These are phyloP conservation scores for Fusarium chaquense DNA, from an alignment of 2,329 filamentous ascomycete species.

Conservation along the genomic window DNA sequence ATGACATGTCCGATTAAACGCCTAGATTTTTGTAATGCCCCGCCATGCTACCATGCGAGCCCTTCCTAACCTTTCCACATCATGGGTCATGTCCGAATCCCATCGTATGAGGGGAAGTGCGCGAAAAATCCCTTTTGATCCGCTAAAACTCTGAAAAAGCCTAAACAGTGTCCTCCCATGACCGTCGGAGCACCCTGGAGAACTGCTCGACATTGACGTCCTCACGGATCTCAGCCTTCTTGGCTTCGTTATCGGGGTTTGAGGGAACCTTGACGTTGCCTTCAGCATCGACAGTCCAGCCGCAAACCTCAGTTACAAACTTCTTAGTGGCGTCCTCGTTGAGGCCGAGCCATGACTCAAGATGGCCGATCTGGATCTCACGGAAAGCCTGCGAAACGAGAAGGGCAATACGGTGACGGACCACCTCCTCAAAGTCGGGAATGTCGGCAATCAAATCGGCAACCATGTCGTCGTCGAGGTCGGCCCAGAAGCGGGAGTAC, in stretches of 20 bases:
- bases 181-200: constrained; percentile 80
- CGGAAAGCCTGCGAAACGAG: constrained; percentile 86
- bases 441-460: constrained; percentile 96
- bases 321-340: constrained; percentile 76
- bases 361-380: constrained; percentile 74
- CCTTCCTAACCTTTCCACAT: constrained; percentile 42
- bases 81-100: constrained; percentile 49
- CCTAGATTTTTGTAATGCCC: constrained; percentile 50
- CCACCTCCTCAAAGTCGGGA: constrained; percentile 91
- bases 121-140: constrained; percentile 36
- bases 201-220: constrained; percentile 94
- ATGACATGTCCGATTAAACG: constrained; percentile 55
- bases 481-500: constrained; percentile 93
- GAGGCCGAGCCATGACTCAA: constrained; percentile 82
- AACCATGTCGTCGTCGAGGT: constrained; percentile 94
- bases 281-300: constrained; percentile 81
- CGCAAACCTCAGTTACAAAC: constrained; percentile 86
- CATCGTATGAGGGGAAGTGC: constrained; percentile 39
- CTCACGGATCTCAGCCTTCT: constrained; percentile 94
- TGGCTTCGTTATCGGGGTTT: constrained; percentile 98
- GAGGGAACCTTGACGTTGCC: constrained; percentile 79
- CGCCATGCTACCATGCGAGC: constrained; percentile 50
- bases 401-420: constrained; percentile 89
- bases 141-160: constrained; percentile 30
- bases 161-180: constrained; percentile 77